phyloP scores from a whole-genome alignment of 495 filamentous ascomycete genomes.

The Parathielavia hyrcaniae region DNA sequence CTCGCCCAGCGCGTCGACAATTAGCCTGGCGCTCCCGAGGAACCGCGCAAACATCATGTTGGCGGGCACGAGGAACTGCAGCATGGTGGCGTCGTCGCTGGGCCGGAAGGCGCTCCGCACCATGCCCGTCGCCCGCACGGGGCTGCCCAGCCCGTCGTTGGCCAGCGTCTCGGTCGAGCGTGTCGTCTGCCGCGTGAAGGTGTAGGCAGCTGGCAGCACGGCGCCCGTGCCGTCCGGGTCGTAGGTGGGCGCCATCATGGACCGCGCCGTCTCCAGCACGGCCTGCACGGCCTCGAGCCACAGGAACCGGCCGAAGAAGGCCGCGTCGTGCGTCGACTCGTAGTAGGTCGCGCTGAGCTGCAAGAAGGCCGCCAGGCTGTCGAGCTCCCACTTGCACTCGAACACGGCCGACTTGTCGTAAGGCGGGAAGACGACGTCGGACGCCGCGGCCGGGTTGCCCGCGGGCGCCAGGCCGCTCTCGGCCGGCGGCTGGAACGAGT shows the following conservation, averaged over 20 bases:
- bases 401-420: constrained; percentile 32
- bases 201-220: constrained; percentile 50
- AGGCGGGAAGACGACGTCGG: constrained; percentile 23
- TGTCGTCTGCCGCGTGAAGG: constrained; percentile 49
- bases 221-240: constrained; percentile 41
- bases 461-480: constrained; percentile 43
- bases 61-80: constrained; percentile 54
- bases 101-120: constrained; percentile 59
- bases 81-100: constrained; percentile 54
- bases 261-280: constrained; percentile 45
- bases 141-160: constrained; percentile 54
- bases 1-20: constrained; percentile 44
- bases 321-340: constrained; percentile 49
- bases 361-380: constrained; percentile 59
- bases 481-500: constrained; percentile 57
- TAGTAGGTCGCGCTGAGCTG: constrained; percentile 55
- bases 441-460: constrained; percentile 28
- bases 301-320: constrained; percentile 51
- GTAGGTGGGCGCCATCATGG: constrained; percentile 54
- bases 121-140: constrained; percentile 53
- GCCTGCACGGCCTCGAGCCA: constrained; percentile 50
- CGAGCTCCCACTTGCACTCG: constrained; percentile 61
- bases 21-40: constrained; percentile 41
- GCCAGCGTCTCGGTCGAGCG: constrained; percentile 54
- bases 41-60: constrained; percentile 65